phyloP scores from a whole-genome alignment of 2,329 filamentous ascomycete genomes.

The Parafenestella ontariensis region DNA sequence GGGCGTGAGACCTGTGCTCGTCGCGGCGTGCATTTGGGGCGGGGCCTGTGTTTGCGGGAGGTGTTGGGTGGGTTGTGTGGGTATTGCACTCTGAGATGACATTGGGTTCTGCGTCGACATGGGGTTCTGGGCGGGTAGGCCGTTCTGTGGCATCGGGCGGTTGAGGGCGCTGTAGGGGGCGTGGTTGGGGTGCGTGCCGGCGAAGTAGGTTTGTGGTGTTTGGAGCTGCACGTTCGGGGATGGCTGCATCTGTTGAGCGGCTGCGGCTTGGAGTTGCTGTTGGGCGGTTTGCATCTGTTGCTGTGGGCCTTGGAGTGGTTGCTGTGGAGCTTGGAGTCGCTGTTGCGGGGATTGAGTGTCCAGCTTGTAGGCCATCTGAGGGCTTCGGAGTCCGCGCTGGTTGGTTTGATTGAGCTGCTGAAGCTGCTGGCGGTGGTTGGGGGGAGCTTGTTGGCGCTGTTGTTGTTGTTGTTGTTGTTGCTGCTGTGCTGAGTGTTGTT shows the following conservation, averaged over 20 bases:
- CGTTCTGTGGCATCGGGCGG: conserved; percentile 29
- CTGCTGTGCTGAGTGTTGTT: conserved; percentile 21
- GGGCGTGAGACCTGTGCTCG: conserved; percentile 21
- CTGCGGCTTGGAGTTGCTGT: conserved; percentile 29
- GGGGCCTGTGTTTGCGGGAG: conserved; percentile 27
- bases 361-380: conserved; percentile 5
- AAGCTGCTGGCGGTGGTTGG: conserved; percentile 31
- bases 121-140: conserved; percentile 14
- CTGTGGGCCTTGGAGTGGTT: conserved; percentile 15
- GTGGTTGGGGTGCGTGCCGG: conserved; percentile 25
- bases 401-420: conserved; percentile 30
- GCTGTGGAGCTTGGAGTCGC: conserved; percentile 23
- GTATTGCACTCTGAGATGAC: conserved; percentile 10
- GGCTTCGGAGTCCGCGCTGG: conserved; percentile 9
- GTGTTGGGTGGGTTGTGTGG: conserved; percentile 9
- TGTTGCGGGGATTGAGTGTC: conserved; percentile 19
- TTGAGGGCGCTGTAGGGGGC: conserved; percentile 30
- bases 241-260: conserved; percentile 27
- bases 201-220: conserved; percentile 30
- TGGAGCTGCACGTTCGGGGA: conserved; percentile 15
- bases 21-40: conserved; percentile 17
- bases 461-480: conserved; percentile 14
- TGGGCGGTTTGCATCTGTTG: conserved; percentile 19
- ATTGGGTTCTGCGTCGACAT: conserved; percentile 15
- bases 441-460: conserved; percentile 16